A percentile compares a stretch with the other conserved stretches of the same genome.
Conservation (phyloP, 2,329 filamentous ascomycete genomes). For the Fusarium torulosum region DNA sequence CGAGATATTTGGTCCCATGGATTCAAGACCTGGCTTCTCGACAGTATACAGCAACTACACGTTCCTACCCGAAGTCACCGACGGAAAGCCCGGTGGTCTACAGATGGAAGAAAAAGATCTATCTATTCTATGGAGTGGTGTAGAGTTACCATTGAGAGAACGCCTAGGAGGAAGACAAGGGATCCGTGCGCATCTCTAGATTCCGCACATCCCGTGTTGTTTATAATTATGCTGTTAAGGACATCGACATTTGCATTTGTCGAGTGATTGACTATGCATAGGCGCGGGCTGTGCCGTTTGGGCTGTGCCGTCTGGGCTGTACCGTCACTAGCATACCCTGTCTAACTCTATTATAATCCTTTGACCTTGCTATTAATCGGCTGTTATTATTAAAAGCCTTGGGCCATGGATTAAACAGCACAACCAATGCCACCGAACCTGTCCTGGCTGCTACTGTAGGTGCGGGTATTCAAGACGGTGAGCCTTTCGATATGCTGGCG, state of each 20-base stretch:
- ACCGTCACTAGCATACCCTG: too few species aligned
- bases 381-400: too few species aligned
- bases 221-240: neutral
- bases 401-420: too few species aligned
- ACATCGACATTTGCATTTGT: neutral
- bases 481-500: too few species aligned
- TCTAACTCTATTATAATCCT: too few species aligned
- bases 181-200: neutral
- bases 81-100: neutral
- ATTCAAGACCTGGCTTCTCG: accelerated
- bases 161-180: neutral
- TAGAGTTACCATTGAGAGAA: neutral
- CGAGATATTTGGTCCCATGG: neutral
- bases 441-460: too few species aligned
- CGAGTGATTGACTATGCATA: neutral
- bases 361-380: too few species aligned
- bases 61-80: accelerated
- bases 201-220: too few species aligned
- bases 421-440: too few species aligned
- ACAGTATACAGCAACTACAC: neutral
- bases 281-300: too few species aligned
- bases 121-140: neutral
- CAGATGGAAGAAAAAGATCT: neutral
- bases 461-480: too few species aligned
- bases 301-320: too few species aligned